Evolutionary conservation across 805 yeast genomes (phyloP), one percentile per base, ranked within the genome.

Genomic region (Ogataea polymorpha): DNA sequence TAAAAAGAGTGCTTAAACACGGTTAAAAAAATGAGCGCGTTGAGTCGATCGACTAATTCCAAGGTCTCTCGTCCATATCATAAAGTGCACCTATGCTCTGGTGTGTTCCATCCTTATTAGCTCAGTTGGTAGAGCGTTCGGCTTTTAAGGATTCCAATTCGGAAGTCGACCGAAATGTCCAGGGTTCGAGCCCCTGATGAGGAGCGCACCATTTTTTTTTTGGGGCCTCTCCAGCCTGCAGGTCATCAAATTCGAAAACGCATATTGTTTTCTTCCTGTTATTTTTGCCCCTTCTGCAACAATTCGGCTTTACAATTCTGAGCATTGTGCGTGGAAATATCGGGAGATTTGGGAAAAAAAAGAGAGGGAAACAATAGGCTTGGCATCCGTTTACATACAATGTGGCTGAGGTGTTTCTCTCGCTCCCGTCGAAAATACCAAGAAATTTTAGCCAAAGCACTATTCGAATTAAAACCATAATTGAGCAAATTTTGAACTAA

Each of bases 111-210:
- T 66, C 71, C 71, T 61, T 55, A 63, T 66, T 75, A 75, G 80
- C 79, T 75, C 80, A 74, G 79, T 75, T 75, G 80, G 79, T 75
- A 72, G 79, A 75, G 79, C 79, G 79, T 74, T 74, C 79, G 79
- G 78, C 80, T 75, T 74, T 73, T 73, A 73, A 59, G 70, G 59
- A 47, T 46, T 46, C 50, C 39, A 29, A 38, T 46, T 44, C 53
- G 51, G 50, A 56, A 62, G 67, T 59, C 62, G 61, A 71, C 75
- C 75, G 74, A 72, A 72, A 72, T 70, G 77, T 72, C 77, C 75
- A 70, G 77, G 77, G 77, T 72, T 72, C 77, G 75, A 72, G 77
- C 77, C 77, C 77, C 77, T 70, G 75, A 68, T 70, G 61, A 68
- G 76, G 76, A 71, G 76, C 51, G 39, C 39, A 33, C 46, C 21